Conservation (phyloP, 2,329 filamentous ascomycete species). For the Elsinoe ampelina region DNA sequence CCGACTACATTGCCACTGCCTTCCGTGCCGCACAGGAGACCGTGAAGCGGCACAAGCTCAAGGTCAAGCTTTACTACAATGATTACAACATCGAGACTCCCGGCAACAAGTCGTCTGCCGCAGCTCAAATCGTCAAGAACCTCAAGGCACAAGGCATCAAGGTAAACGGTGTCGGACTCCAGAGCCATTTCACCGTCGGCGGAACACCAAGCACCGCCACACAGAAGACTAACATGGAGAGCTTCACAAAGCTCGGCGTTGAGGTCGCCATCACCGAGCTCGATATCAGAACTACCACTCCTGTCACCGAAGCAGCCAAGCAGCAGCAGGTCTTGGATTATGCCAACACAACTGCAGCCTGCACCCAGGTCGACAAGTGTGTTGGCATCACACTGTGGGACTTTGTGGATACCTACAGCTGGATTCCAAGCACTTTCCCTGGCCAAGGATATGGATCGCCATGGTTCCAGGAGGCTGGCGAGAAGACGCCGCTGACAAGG, state of each 20-base stretch:
- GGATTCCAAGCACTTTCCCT: conserved; percentile 32
- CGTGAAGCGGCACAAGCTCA: conserved; percentile 44
- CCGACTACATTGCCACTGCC: conserved; percentile 48
- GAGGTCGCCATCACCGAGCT: conserved; percentile 55
- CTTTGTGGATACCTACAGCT: conserved; percentile 33
- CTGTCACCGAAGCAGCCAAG: conserved; percentile 34
- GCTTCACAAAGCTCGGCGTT: conserved; percentile 44
- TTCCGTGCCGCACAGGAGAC: conserved; percentile 48
- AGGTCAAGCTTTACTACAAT: conserved; percentile 53
- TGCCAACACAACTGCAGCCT: conserved; percentile 28
- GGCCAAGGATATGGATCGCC: conserved; percentile 30
- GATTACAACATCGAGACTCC: conserved; percentile 55
- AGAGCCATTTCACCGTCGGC: conserved; percentile 52
- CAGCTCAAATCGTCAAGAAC: conserved; percentile 27
- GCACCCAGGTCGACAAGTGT: conserved; percentile 29
- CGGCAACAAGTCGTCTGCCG: conserved; percentile 37
- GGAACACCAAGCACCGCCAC: conserved; percentile 38
- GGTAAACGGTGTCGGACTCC: conserved; percentile 55
- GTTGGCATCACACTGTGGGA: conserved; percentile 35
- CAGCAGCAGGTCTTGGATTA: conserved; percentile 43
- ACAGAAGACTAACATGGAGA: conserved; percentile 38
- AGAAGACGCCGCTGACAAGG: conserved; percentile 18
- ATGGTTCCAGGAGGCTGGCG: conserved; percentile 19
- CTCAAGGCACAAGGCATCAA: conserved; percentile 31
- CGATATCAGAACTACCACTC: conserved; percentile 45